A percentile compares a stretch with the other conserved stretches of the same genome.
Evolutionary conservation across 2,329 filamentous ascomycete genomes (phyloP).

Genomic region (Botrytis aclada): DNA sequence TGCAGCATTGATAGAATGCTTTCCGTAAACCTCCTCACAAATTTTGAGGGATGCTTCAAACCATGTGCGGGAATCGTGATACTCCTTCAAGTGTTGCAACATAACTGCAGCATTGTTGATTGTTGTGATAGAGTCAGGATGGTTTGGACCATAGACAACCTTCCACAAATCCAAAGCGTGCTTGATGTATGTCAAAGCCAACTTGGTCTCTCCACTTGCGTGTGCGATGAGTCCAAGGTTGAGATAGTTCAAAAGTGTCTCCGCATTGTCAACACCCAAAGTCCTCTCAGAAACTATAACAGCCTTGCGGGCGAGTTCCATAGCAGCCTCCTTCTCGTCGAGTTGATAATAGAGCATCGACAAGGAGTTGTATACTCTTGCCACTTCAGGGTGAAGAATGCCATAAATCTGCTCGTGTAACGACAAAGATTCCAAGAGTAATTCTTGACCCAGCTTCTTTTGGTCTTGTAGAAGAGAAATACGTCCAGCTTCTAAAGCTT

Average conservation of each 20-base stretch:
- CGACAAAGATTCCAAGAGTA: conserved; percentile 92
- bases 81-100: conserved; percentile 93
- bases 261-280: conserved; percentile 85
- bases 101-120: conserved; percentile 99
- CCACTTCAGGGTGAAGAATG: conserved; percentile 93
- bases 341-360: conserved; percentile 96
- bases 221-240: conserved; percentile 95
- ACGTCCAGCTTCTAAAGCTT: conserved; percentile 90
- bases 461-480: conserved; percentile 96
- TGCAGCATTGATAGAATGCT: conserved; percentile 86
- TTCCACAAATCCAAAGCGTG: conserved; percentile 96
- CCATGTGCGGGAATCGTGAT: conserved; percentile 92
- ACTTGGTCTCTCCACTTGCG: conserved; percentile 82
- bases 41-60: conserved; percentile 90
- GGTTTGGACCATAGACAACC: conserved; percentile 87
- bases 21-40: conserved; percentile 86
- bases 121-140: conserved; percentile 97
- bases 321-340: conserved; percentile 94
- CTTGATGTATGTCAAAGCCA: conserved; percentile 82
- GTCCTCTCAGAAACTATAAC: conserved; percentile 95
- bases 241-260: conserved; percentile 92
- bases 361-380: conserved; percentile 88
- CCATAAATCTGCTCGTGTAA: conserved; percentile 98
- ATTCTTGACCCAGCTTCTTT: conserved; percentile 91
- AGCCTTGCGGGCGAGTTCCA: conserved; percentile 93